phyloP scores from a whole-genome alignment of 176 grass and related monocot genomes.

The Hsuehochloa calcarea region DNA sequence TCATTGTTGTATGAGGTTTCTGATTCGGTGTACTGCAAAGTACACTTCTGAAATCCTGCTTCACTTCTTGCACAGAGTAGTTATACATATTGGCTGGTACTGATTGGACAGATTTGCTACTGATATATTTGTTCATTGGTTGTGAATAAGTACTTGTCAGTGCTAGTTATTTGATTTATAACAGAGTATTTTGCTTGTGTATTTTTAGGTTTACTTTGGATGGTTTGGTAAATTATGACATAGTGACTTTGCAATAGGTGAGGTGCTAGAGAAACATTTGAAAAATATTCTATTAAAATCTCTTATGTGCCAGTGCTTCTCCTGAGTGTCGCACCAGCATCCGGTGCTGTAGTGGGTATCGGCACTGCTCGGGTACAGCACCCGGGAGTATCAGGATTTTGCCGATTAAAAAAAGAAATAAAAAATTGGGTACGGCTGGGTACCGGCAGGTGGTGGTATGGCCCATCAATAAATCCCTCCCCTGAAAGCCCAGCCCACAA shows the following conservation, averaged over 20 bases:
- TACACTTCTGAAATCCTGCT: slow-evolving; percentile 19
- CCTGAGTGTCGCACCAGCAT: too few species aligned
- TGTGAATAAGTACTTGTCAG: slow-evolving; percentile 4
- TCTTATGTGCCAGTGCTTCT: too few species aligned
- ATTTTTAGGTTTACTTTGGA: slow-evolving; percentile 7
- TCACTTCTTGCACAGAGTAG: background rate
- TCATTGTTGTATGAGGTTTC: slow-evolving; percentile 8
- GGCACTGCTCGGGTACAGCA: too few species aligned
- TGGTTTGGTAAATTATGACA: background rate
- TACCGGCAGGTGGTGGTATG: too few species aligned
- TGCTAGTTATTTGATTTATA: background rate
- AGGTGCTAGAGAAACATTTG: background rate
- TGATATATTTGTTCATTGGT: slow-evolving; percentile 5
- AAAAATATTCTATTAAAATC: background rate
- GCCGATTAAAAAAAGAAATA: too few species aligned
- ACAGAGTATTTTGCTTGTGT: background rate
- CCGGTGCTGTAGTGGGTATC: too few species aligned
- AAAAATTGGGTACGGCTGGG: too few species aligned
- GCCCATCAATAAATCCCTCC: too few species aligned
- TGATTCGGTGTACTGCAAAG: background rate
- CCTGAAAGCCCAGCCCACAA: too few species aligned
- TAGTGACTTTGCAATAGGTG: background rate
- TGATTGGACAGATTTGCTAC: background rate
- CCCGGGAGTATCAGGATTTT: too few species aligned
- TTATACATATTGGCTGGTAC: slow-evolving; percentile 14